phyloP scores from a whole-genome alignment of 345 rosid genomes.

The Streptanthus diversifolius region DNA sequence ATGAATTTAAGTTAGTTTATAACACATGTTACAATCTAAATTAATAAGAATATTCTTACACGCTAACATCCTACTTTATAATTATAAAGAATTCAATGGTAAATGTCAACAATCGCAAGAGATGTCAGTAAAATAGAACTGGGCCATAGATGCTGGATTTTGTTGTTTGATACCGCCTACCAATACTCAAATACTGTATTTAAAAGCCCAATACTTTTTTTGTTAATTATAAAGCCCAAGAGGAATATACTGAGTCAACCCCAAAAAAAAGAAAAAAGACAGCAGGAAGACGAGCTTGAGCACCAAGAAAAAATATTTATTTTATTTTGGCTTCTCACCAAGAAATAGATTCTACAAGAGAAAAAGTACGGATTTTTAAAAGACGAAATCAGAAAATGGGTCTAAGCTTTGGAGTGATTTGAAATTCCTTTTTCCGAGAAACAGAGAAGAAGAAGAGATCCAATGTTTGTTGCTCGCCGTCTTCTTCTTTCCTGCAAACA shows the following conservation, averaged over 20 bases:
- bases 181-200: too few relatives aligned
- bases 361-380: neutral
- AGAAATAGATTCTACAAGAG: neutral
- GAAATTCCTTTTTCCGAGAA: neutral
- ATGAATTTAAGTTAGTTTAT: too few relatives aligned
- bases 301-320: slow-evolving; percentile 4
- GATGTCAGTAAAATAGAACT: too few relatives aligned
- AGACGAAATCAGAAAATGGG: neutral
- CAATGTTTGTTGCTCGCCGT: slow-evolving; percentile 46
- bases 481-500: slow-evolving; percentile 41
- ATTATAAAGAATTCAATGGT: too few relatives aligned
- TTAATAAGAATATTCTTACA: too few relatives aligned
- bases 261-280: neutral
- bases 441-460: neutral
- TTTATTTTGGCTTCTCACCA: slow-evolving; percentile 8
- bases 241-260: neutral
- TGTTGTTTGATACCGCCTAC: too few relatives aligned
- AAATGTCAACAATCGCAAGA: too few relatives aligned
- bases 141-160: too few relatives aligned
- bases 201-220: too few relatives aligned
- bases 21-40: too few relatives aligned
- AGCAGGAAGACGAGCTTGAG: slow-evolving; percentile 13
- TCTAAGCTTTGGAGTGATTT: neutral
- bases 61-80: too few relatives aligned
- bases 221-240: neutral